Base-by-base conservation (phyloP, 1,139 yeast species). In the Zygotorulaspora mrakii region DNA sequence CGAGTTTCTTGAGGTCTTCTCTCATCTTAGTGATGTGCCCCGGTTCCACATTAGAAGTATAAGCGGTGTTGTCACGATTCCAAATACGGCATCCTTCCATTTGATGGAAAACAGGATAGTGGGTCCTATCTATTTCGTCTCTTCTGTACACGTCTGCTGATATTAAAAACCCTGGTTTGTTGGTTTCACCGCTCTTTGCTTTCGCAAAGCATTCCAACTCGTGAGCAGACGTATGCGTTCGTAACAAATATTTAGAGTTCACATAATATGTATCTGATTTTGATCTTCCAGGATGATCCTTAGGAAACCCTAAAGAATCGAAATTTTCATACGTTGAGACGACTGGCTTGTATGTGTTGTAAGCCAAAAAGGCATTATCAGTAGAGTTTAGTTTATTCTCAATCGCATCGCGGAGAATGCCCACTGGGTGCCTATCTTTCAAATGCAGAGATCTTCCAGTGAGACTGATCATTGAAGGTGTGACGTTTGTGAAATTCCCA, bases 221-320 rank as follows among this genome's bases (percentile, higher is more conserved):
- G 62, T 91, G 99, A 0, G 98, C 98, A 1, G 96, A 88, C 0
- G 99, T 91, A 59, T 91, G 99, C 0, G 99, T 91, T 54, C 96
- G 70, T 46, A 91, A 68, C 27, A 94, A 68, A 30, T 82, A 69
- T 11, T 73, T 73, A 44, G 78, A 71, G 64, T 91, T 89, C 44
- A 91, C 64, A 60, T 91, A 91, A 62, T 91, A 91, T 0, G 98
- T 91, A 60, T 91, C 98, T 3, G 95, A 84, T 55, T 77, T 83
- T 21, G 94, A 79, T 57, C 99, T 73, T 3, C 98, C 97, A 0
- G 95, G 96, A 58, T 91, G 99, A 58, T 89, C 95, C 32, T 66
- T 61, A 0, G 97, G 95, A 62, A 91, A 91, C 1, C 95, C 96
- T 31, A 91, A 70, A 3, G 83, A 84, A 60, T 91, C 98, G 57